Base-by-base conservation (phyloP, 2,329 filamentous ascomycete genomes). In the Sarocladium brachiariae region DNA sequence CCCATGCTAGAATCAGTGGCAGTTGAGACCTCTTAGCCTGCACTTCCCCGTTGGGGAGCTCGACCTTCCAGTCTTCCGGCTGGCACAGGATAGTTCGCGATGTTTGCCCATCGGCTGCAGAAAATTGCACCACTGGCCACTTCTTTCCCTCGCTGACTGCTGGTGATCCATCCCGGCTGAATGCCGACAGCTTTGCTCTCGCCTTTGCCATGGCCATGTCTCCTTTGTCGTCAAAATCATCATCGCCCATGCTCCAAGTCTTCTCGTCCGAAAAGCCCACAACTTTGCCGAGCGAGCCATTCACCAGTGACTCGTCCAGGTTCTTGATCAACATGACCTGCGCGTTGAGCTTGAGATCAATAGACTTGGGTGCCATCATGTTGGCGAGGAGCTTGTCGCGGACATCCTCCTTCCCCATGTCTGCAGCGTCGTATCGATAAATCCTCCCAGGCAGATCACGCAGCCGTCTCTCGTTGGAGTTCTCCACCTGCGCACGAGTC, bases 251-350 rank as follows among this genome's bases (percentile, higher is more conserved):
- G 24, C 68, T 65, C 33, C 68, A 70, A 0, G 66, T 65, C 50
- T 62, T 66, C 52, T 69, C 66, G 33, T 70, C 68, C 2, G 67
- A 66, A 52, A 70, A 70, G 4, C 60, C 66, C 52, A 70, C 77
- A 4, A 99, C 86, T 54, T 87, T 91, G 21, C 93, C 93, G 9
- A 99, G 75, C 0, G 92, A 95, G 4, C 93, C 93, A 62, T 99
- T 99, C 58, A 97, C 93, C 0, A 99, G 77, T 0, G 81, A 84
- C 34, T 96, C 89, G 62, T 99, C 93, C 70, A 97, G 85, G 60
- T 99, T 99, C 68, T 99, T 99, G 75, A 99, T 96, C n/a, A 99
- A 74, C 93, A 99, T 99, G 39, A 99, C 95, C 64, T 99, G 95
- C 0, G 93, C 89, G 9, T 90, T 89, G 55, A 93, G 85, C 66